Conservation (phyloP, 2,329 filamentous ascomycete genomes). For the Drechslerella coelobrocha region DNA sequence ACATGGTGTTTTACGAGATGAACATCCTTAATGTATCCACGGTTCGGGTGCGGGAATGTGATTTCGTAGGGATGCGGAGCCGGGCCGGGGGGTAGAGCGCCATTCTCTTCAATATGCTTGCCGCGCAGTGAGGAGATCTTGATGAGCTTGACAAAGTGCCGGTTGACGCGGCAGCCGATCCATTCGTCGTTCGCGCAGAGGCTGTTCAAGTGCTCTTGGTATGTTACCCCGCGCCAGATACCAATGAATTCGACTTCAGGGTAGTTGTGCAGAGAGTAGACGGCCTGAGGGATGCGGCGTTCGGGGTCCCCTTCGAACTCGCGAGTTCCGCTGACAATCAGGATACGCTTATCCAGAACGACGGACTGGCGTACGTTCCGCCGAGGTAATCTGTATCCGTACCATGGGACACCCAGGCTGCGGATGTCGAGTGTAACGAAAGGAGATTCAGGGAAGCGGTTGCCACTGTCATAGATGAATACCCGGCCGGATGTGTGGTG, state of each 20-base stretch:
- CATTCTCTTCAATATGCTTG: not conserved
- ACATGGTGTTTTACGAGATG: slow-evolving; percentile 44
- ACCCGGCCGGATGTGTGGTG: slow-evolving; percentile 41
- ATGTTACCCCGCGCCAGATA: slow-evolving; percentile 42
- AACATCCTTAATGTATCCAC: slow-evolving; percentile 48
- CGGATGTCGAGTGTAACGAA: slow-evolving; percentile 42
- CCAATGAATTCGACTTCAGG: slow-evolving; percentile 29
- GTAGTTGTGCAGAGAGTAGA: slow-evolving; percentile 46
- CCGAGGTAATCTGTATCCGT: slow-evolving; percentile 25
- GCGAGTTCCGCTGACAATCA: slow-evolving; percentile 37
- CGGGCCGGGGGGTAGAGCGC: not conserved
- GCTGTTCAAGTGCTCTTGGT: slow-evolving; percentile 42
- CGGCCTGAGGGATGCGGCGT: slow-evolving; percentile 41
- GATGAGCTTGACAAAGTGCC: slow-evolving; percentile 38
- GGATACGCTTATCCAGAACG: slow-evolving; percentile 39
- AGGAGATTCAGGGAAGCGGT: slow-evolving; percentile 31
- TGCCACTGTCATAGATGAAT: slow-evolving; percentile 49
- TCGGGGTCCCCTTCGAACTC: slow-evolving; percentile 43
- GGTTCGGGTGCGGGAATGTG: slow-evolving; percentile 35
- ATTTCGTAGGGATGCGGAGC: slow-evolving; percentile 38
- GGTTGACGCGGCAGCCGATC: slow-evolving; percentile 44
- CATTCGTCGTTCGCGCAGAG: slow-evolving; percentile 49
- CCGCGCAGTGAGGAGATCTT: slow-evolving; percentile 35
- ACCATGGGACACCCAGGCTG: slow-evolving; percentile 35
- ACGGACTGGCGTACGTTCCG: slow-evolving; percentile 45